Evolutionary conservation across 129 eudicot genomes (phyloP), one percentile per base, ranked within the genome.

Genomic region (Centaurea solstitialis): DNA sequence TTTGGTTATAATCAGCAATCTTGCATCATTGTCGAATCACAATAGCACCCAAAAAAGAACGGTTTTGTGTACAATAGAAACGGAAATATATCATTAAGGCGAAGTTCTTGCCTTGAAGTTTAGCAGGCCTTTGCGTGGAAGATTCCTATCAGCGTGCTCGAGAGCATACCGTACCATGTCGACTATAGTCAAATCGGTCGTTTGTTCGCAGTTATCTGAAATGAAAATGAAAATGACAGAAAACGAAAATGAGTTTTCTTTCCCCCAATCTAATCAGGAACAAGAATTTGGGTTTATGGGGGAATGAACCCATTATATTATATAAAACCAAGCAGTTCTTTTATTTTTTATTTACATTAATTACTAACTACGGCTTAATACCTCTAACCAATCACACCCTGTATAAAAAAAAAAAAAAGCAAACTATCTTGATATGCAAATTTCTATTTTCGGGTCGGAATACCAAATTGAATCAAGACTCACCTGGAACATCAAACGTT

Each of bases 401-500:
- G 15, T 10, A 33, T 33, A 33, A 33, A 33, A 33, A 30, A 30
- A 30, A 30, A 37, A 13, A 35, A 26, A 26, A 26, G 37, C 43
- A 62, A 74, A 35, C 30, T 26, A 26, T 74, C 68, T 68, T 70
- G 41, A 13, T 18, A 39, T 12, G 38, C 45, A 15, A 39, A 41
- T 22, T 45, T 47, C 35, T 47, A 59, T 9, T 28, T 10, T 40
- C 21, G 4, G 47, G 12, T 13, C 15, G 9, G 18, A 47, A 79
- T 73, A 7, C 3, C 30, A 47, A 18, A 4, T 43, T 13, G 33
- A 67, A 57, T 6, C 15, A 26, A 39, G 70, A 37, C 61, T 77
- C 65, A 93, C 98, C 98, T 84, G 97, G 92, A 68, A 94, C 86
- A 79, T 94, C 98, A 70, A 94, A 94, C 61, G 88, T 89, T 75